Conservation (phyloP, 2,329 filamentous ascomycete genomes). For the Colletotrichum sp. region DNA sequence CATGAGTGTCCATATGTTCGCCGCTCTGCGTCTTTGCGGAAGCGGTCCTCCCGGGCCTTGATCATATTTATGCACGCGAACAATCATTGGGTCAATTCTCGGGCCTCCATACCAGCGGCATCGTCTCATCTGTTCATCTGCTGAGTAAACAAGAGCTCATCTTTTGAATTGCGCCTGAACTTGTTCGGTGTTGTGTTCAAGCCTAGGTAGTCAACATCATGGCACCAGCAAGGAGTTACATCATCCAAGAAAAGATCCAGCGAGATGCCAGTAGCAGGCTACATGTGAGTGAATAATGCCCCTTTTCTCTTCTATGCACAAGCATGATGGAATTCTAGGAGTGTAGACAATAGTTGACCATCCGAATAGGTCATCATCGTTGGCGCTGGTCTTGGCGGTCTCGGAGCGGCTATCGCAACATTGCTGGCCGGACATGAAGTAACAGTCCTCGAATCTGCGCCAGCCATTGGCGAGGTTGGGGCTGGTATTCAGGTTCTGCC, state of each 20-base stretch:
- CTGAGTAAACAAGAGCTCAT: background rate
- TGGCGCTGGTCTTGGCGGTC: constrained; percentile 20
- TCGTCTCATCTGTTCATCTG: background rate
- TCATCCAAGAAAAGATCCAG: constrained; percentile 1
- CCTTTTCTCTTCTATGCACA: too few species aligned
- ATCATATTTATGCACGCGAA: background rate
- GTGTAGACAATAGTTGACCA: background rate
- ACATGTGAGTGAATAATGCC: background rate
- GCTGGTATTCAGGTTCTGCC: constrained; percentile 24
- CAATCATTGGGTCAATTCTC: background rate
- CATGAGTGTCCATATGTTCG: background rate
- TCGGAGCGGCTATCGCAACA: constrained; percentile 14
- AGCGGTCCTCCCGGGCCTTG: background rate
- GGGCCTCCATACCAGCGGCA: background rate
- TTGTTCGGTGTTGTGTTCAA: background rate
- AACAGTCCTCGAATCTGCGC: constrained; percentile 17
- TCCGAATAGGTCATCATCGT: constrained; percentile 13
- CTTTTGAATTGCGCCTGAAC: background rate
- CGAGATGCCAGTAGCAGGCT: background rate
- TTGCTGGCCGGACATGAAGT: constrained; percentile 15
- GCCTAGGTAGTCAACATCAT: background rate
- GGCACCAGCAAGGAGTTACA: background rate
- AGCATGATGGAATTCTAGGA: background rate
- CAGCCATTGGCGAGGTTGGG: constrained; percentile 21
- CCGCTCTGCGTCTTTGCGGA: background rate